Percentiles rank a stretch among this genome's conserved stretches.
phyloP scores from a whole-genome alignment of 257 asterid genomes.

The Parsonsia alboflavescens region DNA sequence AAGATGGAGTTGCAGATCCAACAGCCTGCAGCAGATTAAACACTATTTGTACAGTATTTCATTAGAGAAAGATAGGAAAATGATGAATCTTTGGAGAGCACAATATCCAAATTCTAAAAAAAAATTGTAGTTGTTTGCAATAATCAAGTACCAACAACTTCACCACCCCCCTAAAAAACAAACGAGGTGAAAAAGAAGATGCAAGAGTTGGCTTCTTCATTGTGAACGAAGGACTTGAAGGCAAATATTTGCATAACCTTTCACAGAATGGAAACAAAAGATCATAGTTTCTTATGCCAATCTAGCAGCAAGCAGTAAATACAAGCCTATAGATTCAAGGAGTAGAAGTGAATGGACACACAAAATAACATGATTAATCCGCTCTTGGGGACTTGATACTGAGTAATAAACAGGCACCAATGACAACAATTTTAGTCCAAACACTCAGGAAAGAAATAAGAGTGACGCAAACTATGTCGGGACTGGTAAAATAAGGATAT shows the following conservation, averaged over 20 bases:
- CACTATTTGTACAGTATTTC: background rate
- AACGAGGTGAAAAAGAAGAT: background rate
- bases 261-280: background rate
- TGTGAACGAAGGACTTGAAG: background rate
- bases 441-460: background rate
- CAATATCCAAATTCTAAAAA: background rate
- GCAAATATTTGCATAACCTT: background rate
- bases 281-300: background rate
- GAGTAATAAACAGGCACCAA: background rate
- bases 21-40: conserved; percentile 13
- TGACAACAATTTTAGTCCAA: background rate
- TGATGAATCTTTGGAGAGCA: background rate
- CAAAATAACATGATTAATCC: background rate
- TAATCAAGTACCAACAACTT: background rate
- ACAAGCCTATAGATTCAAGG: background rate
- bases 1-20: background rate
- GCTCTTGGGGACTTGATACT: background rate
- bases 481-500: background rate
- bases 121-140: background rate
- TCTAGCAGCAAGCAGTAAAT: conserved; percentile 1
- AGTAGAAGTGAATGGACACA: background rate
- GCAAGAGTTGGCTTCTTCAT: background rate
- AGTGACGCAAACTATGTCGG: background rate
- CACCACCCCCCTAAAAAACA: background rate
- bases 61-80: background rate